Conservation (phyloP, 306 rosid genomes). For the barrel medic (Medicago truncatula) region DNA sequence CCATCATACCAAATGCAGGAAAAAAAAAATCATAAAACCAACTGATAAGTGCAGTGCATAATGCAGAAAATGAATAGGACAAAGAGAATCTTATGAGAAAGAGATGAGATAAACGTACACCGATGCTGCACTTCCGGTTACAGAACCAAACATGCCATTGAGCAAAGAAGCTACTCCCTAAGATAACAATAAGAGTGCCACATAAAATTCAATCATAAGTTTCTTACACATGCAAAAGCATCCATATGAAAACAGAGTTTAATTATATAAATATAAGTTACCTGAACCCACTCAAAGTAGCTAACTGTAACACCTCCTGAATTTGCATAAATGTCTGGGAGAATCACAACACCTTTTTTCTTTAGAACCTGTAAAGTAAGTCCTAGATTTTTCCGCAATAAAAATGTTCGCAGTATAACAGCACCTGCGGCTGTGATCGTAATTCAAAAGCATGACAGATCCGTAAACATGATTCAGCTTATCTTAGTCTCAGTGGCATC, state of each 20-base stretch:
- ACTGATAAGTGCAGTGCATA: background rate
- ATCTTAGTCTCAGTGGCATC: conserved; percentile 59
- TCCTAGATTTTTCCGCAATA: too few species aligned
- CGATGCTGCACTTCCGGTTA: conserved; percentile 13
- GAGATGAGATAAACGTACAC: background rate
- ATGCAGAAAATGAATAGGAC: background rate
- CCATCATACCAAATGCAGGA: background rate
- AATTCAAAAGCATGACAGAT: background rate
- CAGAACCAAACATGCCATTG: conserved; percentile 11
- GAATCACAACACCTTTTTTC: conserved; percentile 80
- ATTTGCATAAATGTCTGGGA: conserved; percentile 96
- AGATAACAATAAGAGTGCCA: background rate
- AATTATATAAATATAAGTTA: conserved; percentile 23
- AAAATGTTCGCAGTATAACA: background rate
- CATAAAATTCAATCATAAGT: background rate
- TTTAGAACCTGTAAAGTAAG: conserved; percentile 79
- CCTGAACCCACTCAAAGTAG: conserved; percentile 99
- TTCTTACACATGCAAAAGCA: background rate
- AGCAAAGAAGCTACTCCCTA: conserved; percentile 19
- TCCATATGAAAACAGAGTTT: background rate
- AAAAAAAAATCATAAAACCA: conserved; percentile 7
- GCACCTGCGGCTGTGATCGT: too few species aligned
- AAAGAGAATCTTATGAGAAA: background rate
- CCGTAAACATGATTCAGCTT: conserved; percentile 43
- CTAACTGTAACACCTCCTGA: conserved; percentile 98